Percentiles rank a stretch among this genome's conserved stretches.
Conservation (phyloP, 192 early-diverging fungal genomes). For the Coemansia aciculifera region DNA sequence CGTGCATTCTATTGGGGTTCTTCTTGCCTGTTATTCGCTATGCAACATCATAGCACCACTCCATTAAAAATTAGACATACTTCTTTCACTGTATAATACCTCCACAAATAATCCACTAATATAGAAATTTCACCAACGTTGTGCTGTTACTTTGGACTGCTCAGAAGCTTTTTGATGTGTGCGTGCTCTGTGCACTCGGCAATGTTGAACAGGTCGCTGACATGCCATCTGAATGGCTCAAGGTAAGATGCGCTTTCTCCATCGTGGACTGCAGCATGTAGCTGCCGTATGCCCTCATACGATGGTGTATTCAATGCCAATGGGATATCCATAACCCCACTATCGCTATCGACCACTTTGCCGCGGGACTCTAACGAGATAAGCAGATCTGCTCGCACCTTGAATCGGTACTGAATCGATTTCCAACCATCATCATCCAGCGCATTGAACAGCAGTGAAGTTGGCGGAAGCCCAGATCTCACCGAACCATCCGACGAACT, state of each 20-base stretch:
- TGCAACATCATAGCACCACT: conserved; percentile 8
- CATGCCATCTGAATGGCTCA: conserved; percentile 24
- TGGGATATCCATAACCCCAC: conserved; percentile 18
- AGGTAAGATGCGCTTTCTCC: neutral
- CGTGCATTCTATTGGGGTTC: conserved; percentile 42
- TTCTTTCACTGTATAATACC: neutral
- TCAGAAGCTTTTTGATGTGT: neutral
- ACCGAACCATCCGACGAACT: neutral
- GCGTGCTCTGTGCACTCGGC: neutral
- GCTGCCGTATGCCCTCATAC: neutral
- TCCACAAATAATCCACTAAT: neutral
- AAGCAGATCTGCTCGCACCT: conserved; percentile 6
- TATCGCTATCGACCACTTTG: conserved; percentile 24
- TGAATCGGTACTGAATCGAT: conserved; percentile 14
- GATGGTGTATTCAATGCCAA: conserved; percentile 20
- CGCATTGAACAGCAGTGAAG: neutral
- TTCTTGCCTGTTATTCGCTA: conserved; percentile 37
- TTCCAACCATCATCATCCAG: neutral
- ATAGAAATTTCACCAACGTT: neutral
- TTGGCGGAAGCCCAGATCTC: neutral
- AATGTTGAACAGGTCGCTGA: conserved; percentile 24
- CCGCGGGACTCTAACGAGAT: conserved; percentile 12
- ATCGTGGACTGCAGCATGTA: neutral
- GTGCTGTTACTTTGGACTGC: neutral
- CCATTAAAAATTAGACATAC: no score